These are phyloP conservation scores for Xylaria sp. DNA, from an alignment of 2,329 filamentous ascomycete genomes.

Conservation along the genomic window DNA sequence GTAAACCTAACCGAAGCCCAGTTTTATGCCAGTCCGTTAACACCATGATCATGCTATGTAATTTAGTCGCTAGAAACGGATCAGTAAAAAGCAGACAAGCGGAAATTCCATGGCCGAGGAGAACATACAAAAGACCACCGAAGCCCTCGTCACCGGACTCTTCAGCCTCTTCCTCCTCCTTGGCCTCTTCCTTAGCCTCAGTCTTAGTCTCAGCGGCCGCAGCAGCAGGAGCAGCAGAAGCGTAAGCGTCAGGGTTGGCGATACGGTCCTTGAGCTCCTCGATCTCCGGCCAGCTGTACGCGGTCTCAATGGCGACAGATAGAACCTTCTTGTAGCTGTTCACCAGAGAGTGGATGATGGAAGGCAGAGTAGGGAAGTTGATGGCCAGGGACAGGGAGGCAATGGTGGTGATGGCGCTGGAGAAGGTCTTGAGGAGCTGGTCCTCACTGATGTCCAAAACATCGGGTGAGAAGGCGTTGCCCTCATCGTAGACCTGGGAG, in stretches of 20 bases:
- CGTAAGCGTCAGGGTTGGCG: slow-evolving; percentile 97
- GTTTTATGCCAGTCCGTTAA: slow-evolving; percentile 53
- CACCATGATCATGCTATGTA: slow-evolving; percentile 52
- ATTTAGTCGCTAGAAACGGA: slow-evolving; percentile 62
- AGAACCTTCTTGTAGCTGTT: slow-evolving; percentile 98
- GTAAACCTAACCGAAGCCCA: slow-evolving; percentile 58
- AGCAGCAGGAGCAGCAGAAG: slow-evolving; percentile 78
- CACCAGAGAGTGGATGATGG: slow-evolving; percentile 94
- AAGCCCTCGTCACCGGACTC: slow-evolving; percentile 77
- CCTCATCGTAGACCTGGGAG: slow-evolving; percentile 95
- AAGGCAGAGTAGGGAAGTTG: slow-evolving; percentile 96
- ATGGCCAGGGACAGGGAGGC: slow-evolving; percentile 89
- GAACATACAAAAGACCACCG: slow-evolving; percentile 79
- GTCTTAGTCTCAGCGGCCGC: slow-evolving; percentile 64
- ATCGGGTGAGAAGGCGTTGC: slow-evolving; percentile 85
- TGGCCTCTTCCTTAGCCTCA: slow-evolving; percentile 62
- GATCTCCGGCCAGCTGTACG: slow-evolving; percentile 94
- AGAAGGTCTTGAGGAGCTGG: slow-evolving; percentile 88
- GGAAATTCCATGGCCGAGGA: neutral
- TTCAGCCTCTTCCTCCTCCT: slow-evolving; percentile 74
- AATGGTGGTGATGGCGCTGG: slow-evolving; percentile 84
- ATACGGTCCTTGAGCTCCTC: slow-evolving; percentile 99
- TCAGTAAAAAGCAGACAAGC: slow-evolving; percentile 50
- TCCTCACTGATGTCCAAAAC: slow-evolving; percentile 96
- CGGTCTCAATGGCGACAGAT: slow-evolving; percentile 88